Evolutionary conservation across 139 green algal genomes (phyloP), one percentile per base, ranked within the genome.

Genomic region (Spirogloea muscicola): DNA sequence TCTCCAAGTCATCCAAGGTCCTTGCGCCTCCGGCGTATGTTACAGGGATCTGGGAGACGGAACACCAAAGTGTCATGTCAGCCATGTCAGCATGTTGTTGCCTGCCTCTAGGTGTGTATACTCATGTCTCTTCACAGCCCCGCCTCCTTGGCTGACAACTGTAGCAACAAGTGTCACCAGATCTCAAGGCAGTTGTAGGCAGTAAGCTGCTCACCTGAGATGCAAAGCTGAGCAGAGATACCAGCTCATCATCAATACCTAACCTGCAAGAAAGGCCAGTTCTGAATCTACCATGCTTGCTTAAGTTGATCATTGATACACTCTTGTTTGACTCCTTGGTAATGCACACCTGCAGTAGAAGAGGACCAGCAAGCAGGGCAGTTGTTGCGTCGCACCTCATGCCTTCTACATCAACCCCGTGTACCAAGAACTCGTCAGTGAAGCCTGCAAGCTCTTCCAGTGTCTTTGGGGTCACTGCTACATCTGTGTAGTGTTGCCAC

Each of bases 351-450:
- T 31, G 21, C 21, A 55, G 46, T 55, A 21, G 21, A 31, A 55
- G 21, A 31, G 21, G 21, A 55, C 21, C 21, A 21, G n/a, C n/a
- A n/a, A n/a, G n/a, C n/a, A n/a, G n/a, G n/a, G n/a, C n/a, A n/a
- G 13, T 16, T 64, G 31, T 64, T 16, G 60, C 38, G 9, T 29
- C 74, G 72, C 38, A 79, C 75, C 96, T 88, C 90, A 91, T 96
- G 68, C 94, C 94, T 84, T 99, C 94, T 48, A 97, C 92, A 72
- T 98, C 94, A 34, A 99, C 94, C 0, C 91, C 94, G 80, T 99
- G 94, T 33, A 87, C 94, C 70, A 99, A 81, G 65, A 99, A 97
- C 87, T 99, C 94, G 60, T 91, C 88, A 69, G 90, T 95, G 64
- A 71, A 89, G 33, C 76, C 49, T 0, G 90, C 86, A 34, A 99